A percentile compares a stretch with the other conserved stretches of the same genome.
Evolutionary conservation across 2,329 filamentous ascomycete species (phyloP).

Genomic region (Aspergillus sp.): DNA sequence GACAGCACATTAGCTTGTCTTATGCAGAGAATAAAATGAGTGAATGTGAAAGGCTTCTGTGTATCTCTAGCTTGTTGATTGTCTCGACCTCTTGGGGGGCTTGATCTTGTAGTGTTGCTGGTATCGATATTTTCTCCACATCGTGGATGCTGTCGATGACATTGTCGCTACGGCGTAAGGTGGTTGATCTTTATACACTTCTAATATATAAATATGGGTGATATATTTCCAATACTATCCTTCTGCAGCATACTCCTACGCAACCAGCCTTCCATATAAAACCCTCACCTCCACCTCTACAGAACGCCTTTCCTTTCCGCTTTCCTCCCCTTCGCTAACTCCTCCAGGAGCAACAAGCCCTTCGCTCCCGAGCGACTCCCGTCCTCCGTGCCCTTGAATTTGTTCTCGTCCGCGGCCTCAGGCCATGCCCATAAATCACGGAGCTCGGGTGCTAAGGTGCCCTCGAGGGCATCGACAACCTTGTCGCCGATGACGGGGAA

Average conservation of each 20-base stretch:
- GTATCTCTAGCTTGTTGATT: not conserved
- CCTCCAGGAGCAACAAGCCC: constrained; percentile 42
- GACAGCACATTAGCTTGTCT: constrained; percentile 13
- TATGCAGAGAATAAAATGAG: constrained; percentile 18
- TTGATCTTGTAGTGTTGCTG: not conserved
- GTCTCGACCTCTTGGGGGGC: not conserved
- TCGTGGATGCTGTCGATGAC: too few species aligned
- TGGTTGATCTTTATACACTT: not conserved
- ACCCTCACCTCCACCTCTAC: constrained; percentile 15
- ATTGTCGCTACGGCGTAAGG: too few species aligned
- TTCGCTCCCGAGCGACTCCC: constrained; percentile 44
- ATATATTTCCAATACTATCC: not conserved
- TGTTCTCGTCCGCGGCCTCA: constrained; percentile 22
- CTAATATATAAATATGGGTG: not conserved
- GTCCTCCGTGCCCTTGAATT: constrained; percentile 41
- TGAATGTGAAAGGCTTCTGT: not conserved
- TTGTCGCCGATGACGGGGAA: constrained; percentile 59
- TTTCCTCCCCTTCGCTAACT: constrained; percentile 41
- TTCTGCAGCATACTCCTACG: not conserved
- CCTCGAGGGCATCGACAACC: constrained; percentile 53
- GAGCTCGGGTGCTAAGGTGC: constrained; percentile 47
- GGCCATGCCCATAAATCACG: constrained; percentile 50
- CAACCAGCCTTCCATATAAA: not conserved
- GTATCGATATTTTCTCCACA: not conserved
- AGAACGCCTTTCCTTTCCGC: constrained; percentile 28